Evolutionary conservation across 2,329 filamentous ascomycete species (phyloP).

Genomic region (Cordyceps tenuipes): DNA sequence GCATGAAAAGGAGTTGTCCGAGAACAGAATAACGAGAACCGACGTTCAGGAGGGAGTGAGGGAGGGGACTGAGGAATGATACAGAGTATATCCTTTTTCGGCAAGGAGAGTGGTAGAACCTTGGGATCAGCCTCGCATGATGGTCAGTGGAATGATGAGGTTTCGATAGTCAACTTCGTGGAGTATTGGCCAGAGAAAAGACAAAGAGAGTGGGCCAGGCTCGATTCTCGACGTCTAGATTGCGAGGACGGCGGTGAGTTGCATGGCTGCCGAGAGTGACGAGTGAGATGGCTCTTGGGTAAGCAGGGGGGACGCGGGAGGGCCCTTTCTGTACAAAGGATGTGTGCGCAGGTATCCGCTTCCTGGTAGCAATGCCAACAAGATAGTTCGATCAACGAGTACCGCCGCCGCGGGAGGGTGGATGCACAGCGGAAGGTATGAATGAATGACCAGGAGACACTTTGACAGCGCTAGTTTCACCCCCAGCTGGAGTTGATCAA

Average conservation of each 20-base stretch:
- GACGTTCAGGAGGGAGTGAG: slow-evolving; percentile 1
- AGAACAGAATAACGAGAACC: not conserved
- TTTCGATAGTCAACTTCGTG: slow-evolving; percentile 6
- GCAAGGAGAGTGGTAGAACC: not conserved
- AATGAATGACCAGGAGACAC: not conserved
- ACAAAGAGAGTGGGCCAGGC: slow-evolving; percentile 4
- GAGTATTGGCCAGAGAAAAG: slow-evolving; percentile 1
- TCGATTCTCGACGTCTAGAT: slow-evolving; percentile 3
- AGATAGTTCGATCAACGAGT: not conserved
- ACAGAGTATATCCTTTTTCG: slow-evolving; percentile 9
- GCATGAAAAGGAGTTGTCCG: not conserved
- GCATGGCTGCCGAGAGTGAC: not conserved
- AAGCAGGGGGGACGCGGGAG: not conserved
- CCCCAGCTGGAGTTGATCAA: slow-evolving; percentile 3
- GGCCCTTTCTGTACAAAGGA: not conserved
- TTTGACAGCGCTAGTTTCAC: slow-evolving; percentile 8
- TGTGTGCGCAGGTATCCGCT: not conserved
- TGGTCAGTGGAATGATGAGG: slow-evolving; percentile 7
- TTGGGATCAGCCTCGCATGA: slow-evolving; percentile 10
- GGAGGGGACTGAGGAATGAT: slow-evolving; percentile 9
- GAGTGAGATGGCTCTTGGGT: not conserved
- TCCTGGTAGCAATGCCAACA: not conserved
- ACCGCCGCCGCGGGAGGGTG: slow-evolving; percentile 1
- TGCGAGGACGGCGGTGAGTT: slow-evolving; percentile 7
- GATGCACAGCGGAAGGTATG: not conserved